phyloP scores from a whole-genome alignment of 176 grass and related monocot genomes.

The sorghum (Sorghum bicolor) region DNA sequence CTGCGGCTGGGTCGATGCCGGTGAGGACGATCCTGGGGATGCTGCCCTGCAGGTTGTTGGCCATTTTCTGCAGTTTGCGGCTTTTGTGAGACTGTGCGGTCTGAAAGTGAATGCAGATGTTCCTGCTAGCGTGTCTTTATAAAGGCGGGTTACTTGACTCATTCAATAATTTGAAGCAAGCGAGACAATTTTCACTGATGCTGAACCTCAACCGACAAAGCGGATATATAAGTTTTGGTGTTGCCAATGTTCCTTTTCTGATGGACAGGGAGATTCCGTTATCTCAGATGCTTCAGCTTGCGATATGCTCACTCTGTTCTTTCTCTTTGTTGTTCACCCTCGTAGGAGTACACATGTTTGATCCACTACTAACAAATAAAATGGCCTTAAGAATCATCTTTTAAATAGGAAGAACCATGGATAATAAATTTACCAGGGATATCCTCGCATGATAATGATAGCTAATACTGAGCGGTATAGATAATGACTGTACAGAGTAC shows the following conservation, averaged over 20 bases:
- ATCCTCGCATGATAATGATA: too few species aligned
- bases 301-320: background rate
- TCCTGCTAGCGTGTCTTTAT: background rate
- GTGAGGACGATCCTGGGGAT: background rate
- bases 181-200: background rate
- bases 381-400: too few species aligned
- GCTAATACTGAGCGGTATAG: too few species aligned
- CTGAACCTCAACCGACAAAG: background rate
- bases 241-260: background rate
- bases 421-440: too few species aligned
- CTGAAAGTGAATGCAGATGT: background rate
- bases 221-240: background rate
- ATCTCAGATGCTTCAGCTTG: background rate
- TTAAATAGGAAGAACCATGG: too few species aligned
- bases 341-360: background rate
- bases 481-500: too few species aligned
- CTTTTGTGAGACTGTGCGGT: background rate
- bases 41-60: background rate
- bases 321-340: too few species aligned
- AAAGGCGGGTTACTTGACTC: background rate
- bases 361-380: background rate
- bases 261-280: background rate
- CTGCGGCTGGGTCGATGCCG: background rate
- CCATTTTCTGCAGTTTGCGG: background rate
- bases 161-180: too few species aligned